Base-by-base conservation (phyloP, 2,329 filamentous ascomycete genomes). In the Alternaria sp. region DNA sequence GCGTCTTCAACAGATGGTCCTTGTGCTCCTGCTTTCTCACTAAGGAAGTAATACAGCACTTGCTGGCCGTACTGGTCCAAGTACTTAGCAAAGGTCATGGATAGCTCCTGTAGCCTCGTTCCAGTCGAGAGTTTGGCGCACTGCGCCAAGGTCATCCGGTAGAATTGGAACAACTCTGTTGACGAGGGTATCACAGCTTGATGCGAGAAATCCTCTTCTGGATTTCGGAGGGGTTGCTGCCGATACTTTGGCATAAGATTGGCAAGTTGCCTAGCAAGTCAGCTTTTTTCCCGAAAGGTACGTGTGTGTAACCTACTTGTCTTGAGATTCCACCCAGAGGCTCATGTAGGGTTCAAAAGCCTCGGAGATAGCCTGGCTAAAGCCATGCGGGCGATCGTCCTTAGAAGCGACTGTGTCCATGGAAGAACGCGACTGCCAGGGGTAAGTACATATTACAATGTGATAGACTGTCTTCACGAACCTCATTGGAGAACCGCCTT, bases 301-400 rank as follows among this genome's bases (percentile, higher is more conserved):
- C 30, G 12, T 28, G 8, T 60, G 23, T 23, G 41, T 18, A 18
- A 73, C 77, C 46, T 78, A 82, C 79, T 90, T 95, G 80, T 97
- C 95, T 80, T 98, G 96, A 10, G 93, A 95, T 64, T 98, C 95
- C 2, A 99, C 94, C 96, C 96, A 99, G 5, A 99, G 84, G 77
- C 93, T 97, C 68, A 99, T 86, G 79, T 98, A 99, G 1, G 96
- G 96, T 81, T 98, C 96, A 75, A 99, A 99, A 1, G 96, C 96
- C 66, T 96, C 93, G 0, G 96, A 98, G 64, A 99, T 97, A 5
- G 93, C 90, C 60, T 97, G 93, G 59, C 92, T 91, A 78, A 97
- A 97, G 59, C 88, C 90, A 20, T 92, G 89, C 0, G 89, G 84
- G 70, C 90, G 90, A 56, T 94, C 92, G 64, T 94, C 92, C 9